A percentile compares a stretch with the other conserved stretches of the same genome.
Conservation (phyloP, 1,139 yeast species). For the Zhuliangozyma blackwelliae region DNA sequence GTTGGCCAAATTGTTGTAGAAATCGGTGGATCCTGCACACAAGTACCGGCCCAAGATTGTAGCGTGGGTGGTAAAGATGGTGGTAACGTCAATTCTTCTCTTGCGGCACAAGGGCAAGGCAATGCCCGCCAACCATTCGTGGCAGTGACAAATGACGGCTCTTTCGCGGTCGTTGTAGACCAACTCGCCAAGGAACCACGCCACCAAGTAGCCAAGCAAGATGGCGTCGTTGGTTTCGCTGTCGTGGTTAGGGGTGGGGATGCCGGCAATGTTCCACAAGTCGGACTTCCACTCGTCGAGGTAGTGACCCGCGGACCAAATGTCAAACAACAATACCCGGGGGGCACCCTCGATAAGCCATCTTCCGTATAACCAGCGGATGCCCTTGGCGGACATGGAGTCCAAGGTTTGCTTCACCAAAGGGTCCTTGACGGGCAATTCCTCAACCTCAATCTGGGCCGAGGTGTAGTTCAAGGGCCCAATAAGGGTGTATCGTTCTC, state of each 20-base stretch:
- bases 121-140: constrained; percentile 98
- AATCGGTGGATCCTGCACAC: constrained; percentile 95
- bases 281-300: constrained; percentile 94
- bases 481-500: constrained; percentile 78
- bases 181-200: constrained; percentile 96
- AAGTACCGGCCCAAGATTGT: constrained; percentile 90
- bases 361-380: constrained; percentile 81
- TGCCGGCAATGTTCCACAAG: constrained; percentile 85
- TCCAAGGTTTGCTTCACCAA: constrained; percentile 59
- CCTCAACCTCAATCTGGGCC: constrained; percentile 93
- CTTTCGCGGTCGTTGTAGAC: constrained; percentile 75
- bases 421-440: constrained; percentile 65
- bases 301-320: constrained; percentile 64
- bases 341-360: constrained; percentile 99
- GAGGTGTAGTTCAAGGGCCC: constrained; percentile 82
- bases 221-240: constrained; percentile 89
- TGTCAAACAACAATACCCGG: constrained; percentile 80
- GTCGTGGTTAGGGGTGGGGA: constrained; percentile 90
- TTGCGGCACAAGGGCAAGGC: constrained; percentile 90
- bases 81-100: constrained; percentile 87
- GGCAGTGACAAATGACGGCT: constrained; percentile 92
- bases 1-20: constrained; percentile 83
- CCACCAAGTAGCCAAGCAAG: constrained; percentile 85
- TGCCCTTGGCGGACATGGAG: constrained; percentile 76
- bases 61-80: constrained; percentile 97